phyloP scores from a whole-genome alignment of 2,329 filamentous ascomycete species.

The Nemania sp. region DNA sequence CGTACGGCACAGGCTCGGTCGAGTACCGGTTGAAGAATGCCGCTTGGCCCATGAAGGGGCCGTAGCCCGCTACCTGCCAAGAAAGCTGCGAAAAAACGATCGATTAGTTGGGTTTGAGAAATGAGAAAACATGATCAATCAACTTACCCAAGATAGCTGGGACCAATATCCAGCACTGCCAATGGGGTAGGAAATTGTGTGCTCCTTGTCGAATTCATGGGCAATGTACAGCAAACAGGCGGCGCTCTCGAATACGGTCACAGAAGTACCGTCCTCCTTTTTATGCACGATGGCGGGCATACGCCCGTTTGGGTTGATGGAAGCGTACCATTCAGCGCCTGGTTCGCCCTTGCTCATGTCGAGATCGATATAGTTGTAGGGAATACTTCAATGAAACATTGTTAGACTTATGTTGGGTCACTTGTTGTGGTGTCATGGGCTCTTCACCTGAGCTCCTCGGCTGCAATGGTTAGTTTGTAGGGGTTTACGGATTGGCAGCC shows the following conservation, averaged over 20 bases:
- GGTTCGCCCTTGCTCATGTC: constrained; percentile 24
- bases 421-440: not conserved
- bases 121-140: not conserved
- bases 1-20: constrained; percentile 27
- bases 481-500: constrained; percentile 29
- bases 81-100: constrained; percentile 24
- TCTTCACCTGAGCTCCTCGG: constrained; percentile 31
- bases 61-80: constrained; percentile 30
- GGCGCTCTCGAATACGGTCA: constrained; percentile 34
- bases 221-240: constrained; percentile 33
- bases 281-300: constrained; percentile 33
- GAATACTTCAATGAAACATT: constrained; percentile 16
- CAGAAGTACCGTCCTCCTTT: constrained; percentile 30
- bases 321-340: constrained; percentile 28
- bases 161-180: constrained; percentile 32
- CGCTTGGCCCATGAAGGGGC: constrained; percentile 31
- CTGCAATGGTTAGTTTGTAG: constrained; percentile 29
- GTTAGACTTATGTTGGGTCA: not conserved
- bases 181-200: constrained; percentile 28
- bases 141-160: constrained; percentile 33
- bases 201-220: constrained; percentile 32
- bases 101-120: not conserved
- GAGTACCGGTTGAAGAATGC: constrained; percentile 30
- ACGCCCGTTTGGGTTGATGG: constrained; percentile 34
- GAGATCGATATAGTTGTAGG: constrained; percentile 30